Conservation (phyloP, 106 monocot genomes). For the Dioscorea zingiberensis region DNA sequence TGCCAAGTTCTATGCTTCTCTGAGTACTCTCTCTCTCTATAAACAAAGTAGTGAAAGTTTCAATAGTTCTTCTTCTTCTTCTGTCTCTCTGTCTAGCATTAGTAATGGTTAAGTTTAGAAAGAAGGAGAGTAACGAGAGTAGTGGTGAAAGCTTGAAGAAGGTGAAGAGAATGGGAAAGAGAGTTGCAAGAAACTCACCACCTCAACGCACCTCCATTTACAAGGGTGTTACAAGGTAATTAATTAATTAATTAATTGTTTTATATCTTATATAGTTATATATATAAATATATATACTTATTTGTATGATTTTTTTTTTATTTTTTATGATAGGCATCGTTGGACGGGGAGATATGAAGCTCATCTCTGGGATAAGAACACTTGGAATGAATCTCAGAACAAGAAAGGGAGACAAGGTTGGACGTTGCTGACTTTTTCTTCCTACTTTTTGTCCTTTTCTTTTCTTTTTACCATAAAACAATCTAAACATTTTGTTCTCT, state of each 20-base stretch:
- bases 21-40: too few species aligned
- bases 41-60: too few species aligned
- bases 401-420: conserved; percentile 31
- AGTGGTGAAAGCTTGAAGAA: too few species aligned
- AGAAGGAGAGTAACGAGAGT: too few species aligned
- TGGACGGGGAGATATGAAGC: conserved; percentile 26
- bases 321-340: conserved; percentile 8
- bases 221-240: too few species aligned
- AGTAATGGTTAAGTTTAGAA: too few species aligned
- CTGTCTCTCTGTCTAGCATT: too few species aligned
- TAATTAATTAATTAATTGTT: too few species aligned
- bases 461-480: background rate
- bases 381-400: conserved; percentile 24
- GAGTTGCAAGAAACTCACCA: too few species aligned
- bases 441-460: background rate
- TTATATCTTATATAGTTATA: background rate
- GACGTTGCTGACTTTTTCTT: background rate
- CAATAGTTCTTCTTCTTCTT: too few species aligned
- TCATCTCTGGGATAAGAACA: conserved; percentile 26
- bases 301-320: background rate
- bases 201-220: too few species aligned
- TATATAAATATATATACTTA: background rate
- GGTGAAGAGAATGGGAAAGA: too few species aligned
- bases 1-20: background rate
- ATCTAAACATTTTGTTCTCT: background rate